These are phyloP conservation scores for Psilocybe cubensis DNA, from an alignment of 768 basidiomycete genomes.

Conservation along the genomic window DNA sequence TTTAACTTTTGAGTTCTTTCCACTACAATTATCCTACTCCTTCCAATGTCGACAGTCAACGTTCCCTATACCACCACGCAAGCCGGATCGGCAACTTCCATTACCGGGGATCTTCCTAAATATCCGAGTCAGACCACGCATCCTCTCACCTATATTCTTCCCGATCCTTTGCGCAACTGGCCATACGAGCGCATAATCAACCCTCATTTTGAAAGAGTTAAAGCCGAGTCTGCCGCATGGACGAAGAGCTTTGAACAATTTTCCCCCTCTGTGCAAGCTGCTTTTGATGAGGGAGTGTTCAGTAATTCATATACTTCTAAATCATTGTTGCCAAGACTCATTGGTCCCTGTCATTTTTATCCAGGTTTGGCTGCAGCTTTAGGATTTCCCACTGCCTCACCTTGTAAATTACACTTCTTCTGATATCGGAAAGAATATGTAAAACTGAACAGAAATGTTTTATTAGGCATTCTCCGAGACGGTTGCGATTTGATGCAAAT, in stretches of 20 bases:
- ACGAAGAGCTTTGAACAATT: neutral
- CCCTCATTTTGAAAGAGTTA: neutral
- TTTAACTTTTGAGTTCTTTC: no score
- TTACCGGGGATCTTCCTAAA: no score
- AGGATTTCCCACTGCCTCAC: conserved; percentile 2
- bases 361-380: conserved; percentile 6
- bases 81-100: no score
- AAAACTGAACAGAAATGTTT: neutral
- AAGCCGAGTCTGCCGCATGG: neutral
- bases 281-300: no score
- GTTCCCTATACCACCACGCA: no score
- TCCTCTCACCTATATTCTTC: conserved; percentile 2
- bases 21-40: no score
- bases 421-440: neutral
- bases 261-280: no score
- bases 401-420: neutral
- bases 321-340: neutral
- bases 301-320: neutral
- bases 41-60: no score
- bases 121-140: no score
- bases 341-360: neutral
- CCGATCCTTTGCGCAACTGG: neutral
- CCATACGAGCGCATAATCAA: neutral
- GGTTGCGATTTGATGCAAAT: conserved; percentile 15
- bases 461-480: conserved; percentile 5